Evolutionary conservation across 2,329 filamentous ascomycete genomes (phyloP), one percentile per base, ranked within the genome.

Genomic region (Colletotrichum tropicale): DNA sequence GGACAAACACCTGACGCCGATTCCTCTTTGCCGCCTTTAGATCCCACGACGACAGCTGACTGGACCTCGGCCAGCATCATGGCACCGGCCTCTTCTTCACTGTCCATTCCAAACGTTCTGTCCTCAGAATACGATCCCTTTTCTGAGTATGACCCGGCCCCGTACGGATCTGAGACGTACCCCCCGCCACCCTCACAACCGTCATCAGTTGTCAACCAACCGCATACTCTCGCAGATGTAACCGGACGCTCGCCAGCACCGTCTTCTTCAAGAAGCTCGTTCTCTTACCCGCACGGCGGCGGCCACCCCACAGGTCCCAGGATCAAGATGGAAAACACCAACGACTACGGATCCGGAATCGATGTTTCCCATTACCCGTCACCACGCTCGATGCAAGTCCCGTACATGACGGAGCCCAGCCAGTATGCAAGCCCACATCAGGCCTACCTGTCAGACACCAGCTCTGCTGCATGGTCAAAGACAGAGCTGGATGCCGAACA

Each of bases 41-140:
- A 86, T 74, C 79, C 83, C 76, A 85, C 88, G 81, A 84, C 84
- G 71, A 85, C 87, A 60, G 79, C 85, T 62, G 84, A 85, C 62
- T 90, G 89, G 89, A 82, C 80, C 77, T 85, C 84, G 43, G 78
- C 85, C 28, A 78, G 83, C 38, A 78, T 85, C 56, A 82, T 88
- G 74, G 85, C 87, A 30, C 81, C 86, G 30, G 79, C 83, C 24
- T 82, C 86, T 52, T 85, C 85, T 3, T 84, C 86, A 5, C 81
- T 87, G 61, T 82, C 84, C 71, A 84, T 87, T 76, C 85, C 88
- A 69, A 88, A 85, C 78, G 84, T 89, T 34, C 81, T 90, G 71
- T 84, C 88, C 38, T 81, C 86, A 43, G 89, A 90, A 61, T 91
- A 91, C 80, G 87, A 89, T 78, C 81, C 86, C 34, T 91, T 90